phyloP scores from a whole-genome alignment of 176 grass and related monocot genomes.

The Musa acuminata region DNA sequence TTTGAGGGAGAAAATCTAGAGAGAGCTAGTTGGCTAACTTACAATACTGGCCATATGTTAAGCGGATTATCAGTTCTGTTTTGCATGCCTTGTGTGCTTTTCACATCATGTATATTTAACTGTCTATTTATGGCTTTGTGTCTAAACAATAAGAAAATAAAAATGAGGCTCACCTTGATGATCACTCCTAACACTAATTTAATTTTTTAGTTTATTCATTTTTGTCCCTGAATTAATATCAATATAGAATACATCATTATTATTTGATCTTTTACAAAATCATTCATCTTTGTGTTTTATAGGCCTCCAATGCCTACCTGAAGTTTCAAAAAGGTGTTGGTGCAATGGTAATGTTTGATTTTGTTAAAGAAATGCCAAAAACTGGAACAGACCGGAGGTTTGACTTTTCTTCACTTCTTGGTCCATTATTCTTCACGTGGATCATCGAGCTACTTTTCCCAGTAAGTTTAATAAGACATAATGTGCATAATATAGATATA shows the following conservation, averaged over 20 bases:
- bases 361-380: conserved; percentile 92
- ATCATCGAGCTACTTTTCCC: conserved; percentile 78
- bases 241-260: no score
- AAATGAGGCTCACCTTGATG: no score
- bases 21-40: no score
- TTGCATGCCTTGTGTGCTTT: no score
- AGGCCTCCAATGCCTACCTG: conserved; percentile 75
- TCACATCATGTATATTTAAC: no score
- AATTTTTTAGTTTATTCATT: background rate
- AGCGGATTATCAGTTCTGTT: no score
- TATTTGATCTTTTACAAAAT: no score
- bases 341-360: conserved; percentile 50
- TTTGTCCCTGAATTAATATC: background rate
- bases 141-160: no score
- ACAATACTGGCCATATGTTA: no score
- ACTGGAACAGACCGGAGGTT: conserved; percentile 41
- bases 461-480: conserved; percentile 44
- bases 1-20: no score
- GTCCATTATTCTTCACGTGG: conserved; percentile 96
- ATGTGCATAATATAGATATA: background rate
- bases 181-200: no score
- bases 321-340: conserved; percentile 54
- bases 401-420: conserved; percentile 78
- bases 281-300: conserved; percentile 6
- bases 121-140: no score